Evolutionary conservation across 257 asterid genomes (phyloP), one percentile per base, ranked within the genome.

Genomic region (Solanum chilense): DNA sequence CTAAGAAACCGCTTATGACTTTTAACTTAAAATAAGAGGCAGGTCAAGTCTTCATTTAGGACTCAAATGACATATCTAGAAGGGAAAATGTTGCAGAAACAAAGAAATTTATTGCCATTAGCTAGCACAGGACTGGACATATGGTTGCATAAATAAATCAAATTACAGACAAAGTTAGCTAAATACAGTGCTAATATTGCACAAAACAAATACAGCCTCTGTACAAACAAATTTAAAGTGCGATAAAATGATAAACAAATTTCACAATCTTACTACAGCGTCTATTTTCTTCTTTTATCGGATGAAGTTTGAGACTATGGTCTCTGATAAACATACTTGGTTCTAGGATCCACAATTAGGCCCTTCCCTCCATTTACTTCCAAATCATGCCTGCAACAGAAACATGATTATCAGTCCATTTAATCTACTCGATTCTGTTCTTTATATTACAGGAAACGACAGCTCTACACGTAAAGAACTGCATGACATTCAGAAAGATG

Each of bases 331-430:
- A 97, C 98, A 82, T 96, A 96, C 86, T 96, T 97, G 39, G 98
- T 96, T 77, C 99, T 93, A 33, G 98, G 99, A 92, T 97, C 99
- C 80, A 96, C 98, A 18, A 96, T 93, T 5, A 93, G 93, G 4
- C 99, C 99, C 87, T 96, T 97, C 85, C 98, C 99, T 45, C 99
- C 99, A 41, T 97, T 97, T 84, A 97, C 98, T 88, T 96, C 99
- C 86, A 97, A 89, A 91, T 97, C 99, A 86, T 97, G 99, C 95
- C 99, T 97, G 98, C 93, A 88, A 47, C 83, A 16, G 12, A 10
- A 78, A 78, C 41, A 78, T 27, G 15, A 78, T 78, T 44, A 78
- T 45, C 20, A 78, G 66, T 27, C 21, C 84, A 78, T 44, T 35
- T 78, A 45, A n/a, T n/a, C 60, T 76, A 76, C 82, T 75, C 35